Evolutionary conservation across 352 stramenopile genomes (phyloP).

Genomic region (Elongisporangium anandrum): DNA sequence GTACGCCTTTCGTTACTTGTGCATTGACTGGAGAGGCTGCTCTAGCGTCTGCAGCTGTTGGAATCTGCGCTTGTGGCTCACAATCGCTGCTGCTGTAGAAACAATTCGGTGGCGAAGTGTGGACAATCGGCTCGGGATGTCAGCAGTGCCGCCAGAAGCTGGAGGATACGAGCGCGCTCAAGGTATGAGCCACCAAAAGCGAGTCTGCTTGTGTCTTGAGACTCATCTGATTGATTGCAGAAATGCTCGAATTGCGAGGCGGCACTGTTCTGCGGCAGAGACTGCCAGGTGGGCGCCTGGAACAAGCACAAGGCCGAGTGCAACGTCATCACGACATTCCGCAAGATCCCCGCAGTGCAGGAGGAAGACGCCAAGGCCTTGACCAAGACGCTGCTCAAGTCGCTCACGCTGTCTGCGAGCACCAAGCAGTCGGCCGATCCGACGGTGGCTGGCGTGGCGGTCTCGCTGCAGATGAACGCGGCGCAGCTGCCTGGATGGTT

Average conservation of each 20-base stretch:
- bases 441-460: slow-evolving; percentile 43
- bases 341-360: slow-evolving; percentile 1
- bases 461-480: slow-evolving; percentile 43
- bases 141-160: slow-evolving; percentile 46
- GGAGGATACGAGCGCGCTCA: slow-evolving; percentile 39
- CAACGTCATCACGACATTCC: slow-evolving; percentile 47
- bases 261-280: slow-evolving; percentile 57
- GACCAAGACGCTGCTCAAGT: slow-evolving; percentile 27
- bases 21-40: not conserved
- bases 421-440: slow-evolving; percentile 30
- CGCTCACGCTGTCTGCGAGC: slow-evolving; percentile 27
- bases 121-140: slow-evolving; percentile 56
- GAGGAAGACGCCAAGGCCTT: slow-evolving; percentile 4
- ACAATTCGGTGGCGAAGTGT: slow-evolving; percentile 67
- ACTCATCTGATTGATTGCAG: slow-evolving; percentile 11
- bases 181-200: slow-evolving; percentile 16
- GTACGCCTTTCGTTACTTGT: slow-evolving; percentile 21
- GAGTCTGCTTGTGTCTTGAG: not conserved
- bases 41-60: not conserved
- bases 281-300: slow-evolving; percentile 61
- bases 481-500: slow-evolving; percentile 60
- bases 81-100: slow-evolving; percentile 21
- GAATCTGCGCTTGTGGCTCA: not conserved
- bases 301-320: slow-evolving; percentile 59
- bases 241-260: slow-evolving; percentile 55